A percentile compares a stretch with the other conserved stretches of the same genome.
These are phyloP conservation scores for Colletotrichum costaricense DNA, from an alignment of 2,329 filamentous ascomycete genomes.

Conservation along the genomic window DNA sequence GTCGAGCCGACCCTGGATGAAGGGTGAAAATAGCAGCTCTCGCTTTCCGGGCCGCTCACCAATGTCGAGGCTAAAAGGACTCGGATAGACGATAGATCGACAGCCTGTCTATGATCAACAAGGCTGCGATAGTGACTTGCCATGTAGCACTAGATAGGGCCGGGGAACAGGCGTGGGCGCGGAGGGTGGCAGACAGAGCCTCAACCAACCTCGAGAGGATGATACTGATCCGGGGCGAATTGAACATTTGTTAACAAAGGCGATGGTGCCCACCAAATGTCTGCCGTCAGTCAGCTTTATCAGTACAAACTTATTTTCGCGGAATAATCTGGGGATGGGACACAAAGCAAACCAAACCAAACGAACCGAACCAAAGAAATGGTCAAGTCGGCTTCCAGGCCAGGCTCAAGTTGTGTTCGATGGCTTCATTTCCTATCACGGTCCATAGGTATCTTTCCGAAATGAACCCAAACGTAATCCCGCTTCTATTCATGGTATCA, in stretches of 20 bases:
- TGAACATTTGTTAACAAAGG: background rate
- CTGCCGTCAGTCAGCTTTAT: background rate
- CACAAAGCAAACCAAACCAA: background rate
- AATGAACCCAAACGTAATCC: background rate
- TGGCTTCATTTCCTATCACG: background rate
- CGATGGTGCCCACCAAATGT: background rate
- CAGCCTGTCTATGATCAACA: background rate
- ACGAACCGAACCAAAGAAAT: background rate
- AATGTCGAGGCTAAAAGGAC: background rate
- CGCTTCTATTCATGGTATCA: conserved; percentile 24
- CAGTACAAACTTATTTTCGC: background rate
- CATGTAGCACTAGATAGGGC: background rate
- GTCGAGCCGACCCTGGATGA: background rate
- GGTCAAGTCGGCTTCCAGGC: background rate
- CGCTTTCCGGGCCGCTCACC: background rate
- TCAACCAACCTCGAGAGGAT: background rate
- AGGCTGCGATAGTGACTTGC: background rate
- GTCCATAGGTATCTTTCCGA: background rate
- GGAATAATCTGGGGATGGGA: background rate
- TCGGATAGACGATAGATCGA: background rate
- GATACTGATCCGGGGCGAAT: background rate
- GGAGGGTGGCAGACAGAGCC: background rate
- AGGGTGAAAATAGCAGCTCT: background rate
- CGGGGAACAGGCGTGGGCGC: background rate
- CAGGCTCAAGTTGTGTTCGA: background rate